Percentiles rank a stretch among this genome's conserved stretches.
Evolutionary conservation across 2,329 filamentous ascomycete species (phyloP).

Genomic region (Nemania bipapillata): DNA sequence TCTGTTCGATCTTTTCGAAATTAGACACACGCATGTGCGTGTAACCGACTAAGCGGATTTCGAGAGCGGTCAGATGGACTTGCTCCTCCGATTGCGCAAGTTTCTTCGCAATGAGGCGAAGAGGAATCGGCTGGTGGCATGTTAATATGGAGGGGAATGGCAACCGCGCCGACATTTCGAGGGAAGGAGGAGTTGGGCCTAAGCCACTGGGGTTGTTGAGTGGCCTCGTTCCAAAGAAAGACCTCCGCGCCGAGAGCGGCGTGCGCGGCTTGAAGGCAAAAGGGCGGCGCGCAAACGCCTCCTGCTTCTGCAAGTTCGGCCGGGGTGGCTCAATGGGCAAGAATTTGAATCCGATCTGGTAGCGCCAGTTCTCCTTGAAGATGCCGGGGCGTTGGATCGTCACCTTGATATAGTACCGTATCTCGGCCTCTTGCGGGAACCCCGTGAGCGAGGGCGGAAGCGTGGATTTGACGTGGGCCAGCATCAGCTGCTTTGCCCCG

Average conservation of each 20-base stretch:
- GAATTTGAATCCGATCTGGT: conserved; percentile 78
- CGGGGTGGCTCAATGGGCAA: conserved; percentile 91
- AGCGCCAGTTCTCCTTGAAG: conserved; percentile 88
- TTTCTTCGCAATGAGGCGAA: conserved; percentile 83
- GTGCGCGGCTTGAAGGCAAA: conserved; percentile 65
- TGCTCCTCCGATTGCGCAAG: conserved; percentile 74
- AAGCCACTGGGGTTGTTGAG: conserved; percentile 40
- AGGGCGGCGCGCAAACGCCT: conserved; percentile 83
- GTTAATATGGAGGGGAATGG: conserved; percentile 89
- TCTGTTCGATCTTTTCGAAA: conserved; percentile 74
- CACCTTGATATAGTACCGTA: conserved; percentile 94
- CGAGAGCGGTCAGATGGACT: conserved; percentile 79
- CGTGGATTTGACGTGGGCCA: conserved; percentile 81
- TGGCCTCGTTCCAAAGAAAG: conserved; percentile 64
- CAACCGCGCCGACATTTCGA: conserved; percentile 81
- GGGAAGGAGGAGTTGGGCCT: conserved; percentile 68
- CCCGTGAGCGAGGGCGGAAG: conserved; percentile 90
- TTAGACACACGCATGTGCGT: conserved; percentile 84
- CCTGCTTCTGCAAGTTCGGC: conserved; percentile 72
- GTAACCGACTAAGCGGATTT: conserved; percentile 82
- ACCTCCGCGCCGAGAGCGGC: conserved; percentile 58
- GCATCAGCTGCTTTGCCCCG: conserved; percentile 70
- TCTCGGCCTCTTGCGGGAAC: conserved; percentile 86
- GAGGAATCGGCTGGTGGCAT: conserved; percentile 84
- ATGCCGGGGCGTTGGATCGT: conserved; percentile 89